Conservation (phyloP, 208 protist genomes). For the Acanthamoeba healyi region DNA sequence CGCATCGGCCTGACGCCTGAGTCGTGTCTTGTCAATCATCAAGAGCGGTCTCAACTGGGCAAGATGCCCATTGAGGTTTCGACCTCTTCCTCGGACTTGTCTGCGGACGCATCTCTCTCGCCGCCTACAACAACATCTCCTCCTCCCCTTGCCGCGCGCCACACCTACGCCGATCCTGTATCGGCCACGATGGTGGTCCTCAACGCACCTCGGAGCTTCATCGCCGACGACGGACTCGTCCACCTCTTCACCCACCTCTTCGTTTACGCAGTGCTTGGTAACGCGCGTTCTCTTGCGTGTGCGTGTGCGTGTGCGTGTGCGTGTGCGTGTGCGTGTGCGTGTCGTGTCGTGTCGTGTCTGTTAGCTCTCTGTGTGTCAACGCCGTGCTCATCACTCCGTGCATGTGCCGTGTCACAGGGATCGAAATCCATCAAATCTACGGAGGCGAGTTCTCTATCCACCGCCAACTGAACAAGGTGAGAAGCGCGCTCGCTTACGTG, state of each 20-base stretch:
- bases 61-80: not conserved
- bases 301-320: too few species aligned
- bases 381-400: too few species aligned
- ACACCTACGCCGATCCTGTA: not conserved
- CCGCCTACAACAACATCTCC: too few species aligned
- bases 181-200: constrained; percentile 46
- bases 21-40: too few species aligned
- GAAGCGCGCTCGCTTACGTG: too few species aligned
- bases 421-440: constrained; percentile 48
- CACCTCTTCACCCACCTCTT: constrained; percentile 69
- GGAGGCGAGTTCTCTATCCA: constrained; percentile 71
- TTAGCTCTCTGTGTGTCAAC: too few species aligned
- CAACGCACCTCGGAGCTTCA: constrained; percentile 58
- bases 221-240: constrained; percentile 65
- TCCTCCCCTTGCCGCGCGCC: not conserved
- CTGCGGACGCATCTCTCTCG: not conserved
- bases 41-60: not conserved
- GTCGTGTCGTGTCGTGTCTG: not conserved
- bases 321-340: not conserved
- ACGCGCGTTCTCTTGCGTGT: too few species aligned
- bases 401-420: not conserved
- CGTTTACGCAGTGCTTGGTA: constrained; percentile 53
- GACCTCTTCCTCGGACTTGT: not conserved
- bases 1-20: too few species aligned
- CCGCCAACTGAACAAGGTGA: constrained; percentile 25